Percentiles rank a stretch among this genome's conserved stretches.
Evolutionary conservation across 2,329 filamentous ascomycete species (phyloP).

Genomic region (Penicillium oxalicum): DNA sequence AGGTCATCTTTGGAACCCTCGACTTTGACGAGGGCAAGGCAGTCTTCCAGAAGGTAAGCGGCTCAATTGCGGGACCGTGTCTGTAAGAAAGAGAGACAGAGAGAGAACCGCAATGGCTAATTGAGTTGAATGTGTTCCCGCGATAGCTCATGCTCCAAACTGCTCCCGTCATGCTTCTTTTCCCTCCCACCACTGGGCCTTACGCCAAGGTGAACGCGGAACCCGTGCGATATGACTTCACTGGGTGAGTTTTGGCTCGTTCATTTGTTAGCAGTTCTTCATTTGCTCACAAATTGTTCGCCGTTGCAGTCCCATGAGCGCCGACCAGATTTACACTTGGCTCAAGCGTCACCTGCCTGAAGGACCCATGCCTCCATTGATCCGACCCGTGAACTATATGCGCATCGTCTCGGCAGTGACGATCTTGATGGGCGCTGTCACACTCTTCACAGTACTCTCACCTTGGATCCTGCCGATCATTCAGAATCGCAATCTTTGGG

Average conservation of each 20-base stretch:
- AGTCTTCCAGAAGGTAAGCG: slow-evolving; percentile 73
- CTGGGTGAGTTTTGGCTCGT: slow-evolving; percentile 55
- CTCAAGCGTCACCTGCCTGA: slow-evolving; percentile 71
- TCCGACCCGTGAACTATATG: slow-evolving; percentile 81
- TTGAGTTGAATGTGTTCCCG: not conserved
- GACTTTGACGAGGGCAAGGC: slow-evolving; percentile 82
- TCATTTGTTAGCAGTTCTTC: slow-evolving; percentile 4
- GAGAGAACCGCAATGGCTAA: slow-evolving; percentile 6
- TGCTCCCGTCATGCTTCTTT: slow-evolving; percentile 81
- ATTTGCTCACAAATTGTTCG: not conserved
- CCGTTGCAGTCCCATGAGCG: slow-evolving; percentile 57
- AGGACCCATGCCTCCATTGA: slow-evolving; percentile 68
- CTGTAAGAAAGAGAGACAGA: no score
- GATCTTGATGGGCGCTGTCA: slow-evolving; percentile 62
- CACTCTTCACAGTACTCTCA: slow-evolving; percentile 63
- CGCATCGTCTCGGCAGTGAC: slow-evolving; percentile 64
- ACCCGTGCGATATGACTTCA: slow-evolving; percentile 80
- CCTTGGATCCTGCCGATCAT: slow-evolving; percentile 76
- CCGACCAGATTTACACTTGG: slow-evolving; percentile 75
- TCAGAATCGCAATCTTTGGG: slow-evolving; percentile 91
- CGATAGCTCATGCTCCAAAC: slow-evolving; percentile 82
- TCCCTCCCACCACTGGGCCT: slow-evolving; percentile 76
- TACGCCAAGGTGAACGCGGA: slow-evolving; percentile 64
- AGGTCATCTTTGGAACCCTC: slow-evolving; percentile 72
- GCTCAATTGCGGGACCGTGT: not conserved